Evolutionary conservation across 768 basidiomycete species (phyloP).

Genomic region (Lactifluus echinatus): DNA sequence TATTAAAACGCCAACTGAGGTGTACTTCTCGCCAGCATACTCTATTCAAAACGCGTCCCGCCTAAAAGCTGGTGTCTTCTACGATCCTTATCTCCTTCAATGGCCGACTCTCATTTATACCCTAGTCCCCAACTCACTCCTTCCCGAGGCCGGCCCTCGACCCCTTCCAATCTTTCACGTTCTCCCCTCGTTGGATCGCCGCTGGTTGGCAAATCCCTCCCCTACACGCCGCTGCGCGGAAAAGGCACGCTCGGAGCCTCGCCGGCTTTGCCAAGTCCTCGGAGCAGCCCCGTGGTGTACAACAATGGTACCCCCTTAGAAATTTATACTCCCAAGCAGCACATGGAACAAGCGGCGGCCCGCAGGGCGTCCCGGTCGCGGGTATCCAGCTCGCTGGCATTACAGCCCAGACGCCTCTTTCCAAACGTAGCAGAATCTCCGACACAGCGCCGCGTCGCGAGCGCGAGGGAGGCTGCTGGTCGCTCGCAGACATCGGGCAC

Average conservation of each 20-base stretch:
- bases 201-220: neutral
- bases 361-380: neutral
- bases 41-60: neutral
- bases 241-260: neutral
- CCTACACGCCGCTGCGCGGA: neutral
- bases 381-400: neutral
- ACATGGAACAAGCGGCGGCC: neutral
- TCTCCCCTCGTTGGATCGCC: neutral
- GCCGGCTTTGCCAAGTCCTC: neutral
- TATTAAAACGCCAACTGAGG: neutral
- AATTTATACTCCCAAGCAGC: neutral
- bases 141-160: slow-evolving; percentile 1
- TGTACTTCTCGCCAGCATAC: neutral
- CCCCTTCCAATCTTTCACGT: neutral
- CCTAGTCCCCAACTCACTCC: neutral
- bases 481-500: neutral
- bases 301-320: neutral
- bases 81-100: neutral
- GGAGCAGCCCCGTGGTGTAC: neutral
- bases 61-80: neutral
- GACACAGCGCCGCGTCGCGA: neutral
- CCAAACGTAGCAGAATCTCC: neutral
- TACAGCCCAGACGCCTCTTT: neutral
- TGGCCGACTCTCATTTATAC: neutral
- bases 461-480: neutral